Conservation (phyloP, 2,329 filamentous ascomycete genomes). For the Stachybotrys chartarum region DNA sequence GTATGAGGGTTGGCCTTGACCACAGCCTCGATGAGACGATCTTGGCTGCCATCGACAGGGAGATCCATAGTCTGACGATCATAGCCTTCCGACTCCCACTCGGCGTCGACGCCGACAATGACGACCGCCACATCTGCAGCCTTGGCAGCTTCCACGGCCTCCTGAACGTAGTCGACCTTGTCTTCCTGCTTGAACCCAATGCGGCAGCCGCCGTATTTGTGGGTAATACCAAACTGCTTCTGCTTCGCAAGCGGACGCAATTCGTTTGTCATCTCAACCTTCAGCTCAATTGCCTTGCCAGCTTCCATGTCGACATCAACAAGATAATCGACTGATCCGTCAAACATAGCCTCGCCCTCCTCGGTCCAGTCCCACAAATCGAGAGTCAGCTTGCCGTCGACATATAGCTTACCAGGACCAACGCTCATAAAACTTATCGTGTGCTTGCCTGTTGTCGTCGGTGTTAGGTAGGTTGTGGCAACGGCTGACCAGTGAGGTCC, state of each 20-base stretch:
- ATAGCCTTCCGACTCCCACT: slow-evolving; percentile 72
- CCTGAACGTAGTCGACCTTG: slow-evolving; percentile 51
- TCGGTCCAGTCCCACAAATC: slow-evolving; percentile 66
- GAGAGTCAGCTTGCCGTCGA: slow-evolving; percentile 52
- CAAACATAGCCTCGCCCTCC: slow-evolving; percentile 65
- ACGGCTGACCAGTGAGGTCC: slow-evolving; percentile 58
- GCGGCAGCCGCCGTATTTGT: slow-evolving; percentile 64
- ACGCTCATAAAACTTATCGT: slow-evolving; percentile 63
- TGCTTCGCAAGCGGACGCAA: slow-evolving; percentile 57
- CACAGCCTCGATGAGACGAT: slow-evolving; percentile 56
- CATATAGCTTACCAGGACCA: slow-evolving; percentile 53
- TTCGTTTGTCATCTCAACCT: slow-evolving; percentile 45
- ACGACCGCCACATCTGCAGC: slow-evolving; percentile 61
- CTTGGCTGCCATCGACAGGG: slow-evolving; percentile 46
- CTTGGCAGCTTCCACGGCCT: slow-evolving; percentile 56
- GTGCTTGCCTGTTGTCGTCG: slow-evolving; percentile 52
- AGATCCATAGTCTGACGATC: slow-evolving; percentile 67
- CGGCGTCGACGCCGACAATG: slow-evolving; percentile 61
- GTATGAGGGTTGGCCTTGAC: slow-evolving; percentile 57
- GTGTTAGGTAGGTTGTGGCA: slow-evolving; percentile 52
- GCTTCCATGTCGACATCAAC: slow-evolving; percentile 54
- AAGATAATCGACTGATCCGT: slow-evolving; percentile 57
- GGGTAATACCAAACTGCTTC: slow-evolving; percentile 46
- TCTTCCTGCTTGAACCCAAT: slow-evolving; percentile 65
- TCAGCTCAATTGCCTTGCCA: slow-evolving; percentile 50